Conservation (phyloP, 768 basidiomycete species). For the Suillus discolor region DNA sequence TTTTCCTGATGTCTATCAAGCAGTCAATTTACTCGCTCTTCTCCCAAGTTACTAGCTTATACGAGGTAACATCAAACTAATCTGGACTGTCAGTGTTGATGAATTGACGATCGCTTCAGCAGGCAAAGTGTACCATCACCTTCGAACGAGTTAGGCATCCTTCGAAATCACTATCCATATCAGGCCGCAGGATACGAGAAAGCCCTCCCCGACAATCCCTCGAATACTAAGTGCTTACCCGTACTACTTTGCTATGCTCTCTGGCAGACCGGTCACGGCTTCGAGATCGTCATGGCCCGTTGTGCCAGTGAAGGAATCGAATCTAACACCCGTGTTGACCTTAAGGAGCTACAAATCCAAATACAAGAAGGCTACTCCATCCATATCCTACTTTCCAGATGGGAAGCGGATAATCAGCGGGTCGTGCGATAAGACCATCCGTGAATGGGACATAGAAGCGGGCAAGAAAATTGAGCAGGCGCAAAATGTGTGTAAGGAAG, state of each 20-base stretch:
- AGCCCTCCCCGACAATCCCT: not conserved
- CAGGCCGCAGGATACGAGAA: not conserved
- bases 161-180: not conserved
- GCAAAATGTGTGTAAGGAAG: not conserved
- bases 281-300: no score
- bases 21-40: not conserved
- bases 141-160: not conserved
- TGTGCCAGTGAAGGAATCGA: no score
- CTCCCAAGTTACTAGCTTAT: not conserved
- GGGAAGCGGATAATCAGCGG: not conserved
- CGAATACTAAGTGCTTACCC: no score
- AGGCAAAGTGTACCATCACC: not conserved
- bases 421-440: not conserved
- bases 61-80: not conserved
- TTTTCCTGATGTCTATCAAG: no score
- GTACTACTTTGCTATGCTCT: no score
- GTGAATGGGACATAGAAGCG: not conserved
- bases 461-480: not conserved
- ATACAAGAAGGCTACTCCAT: not conserved
- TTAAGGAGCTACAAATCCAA: not conserved
- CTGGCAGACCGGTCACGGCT: no score
- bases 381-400: not conserved
- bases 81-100: not conserved
- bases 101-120: not conserved
- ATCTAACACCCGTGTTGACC: not conserved